Evolutionary conservation across 768 basidiomycete genomes (phyloP).

Genomic region (Russula griseocarnosa): DNA sequence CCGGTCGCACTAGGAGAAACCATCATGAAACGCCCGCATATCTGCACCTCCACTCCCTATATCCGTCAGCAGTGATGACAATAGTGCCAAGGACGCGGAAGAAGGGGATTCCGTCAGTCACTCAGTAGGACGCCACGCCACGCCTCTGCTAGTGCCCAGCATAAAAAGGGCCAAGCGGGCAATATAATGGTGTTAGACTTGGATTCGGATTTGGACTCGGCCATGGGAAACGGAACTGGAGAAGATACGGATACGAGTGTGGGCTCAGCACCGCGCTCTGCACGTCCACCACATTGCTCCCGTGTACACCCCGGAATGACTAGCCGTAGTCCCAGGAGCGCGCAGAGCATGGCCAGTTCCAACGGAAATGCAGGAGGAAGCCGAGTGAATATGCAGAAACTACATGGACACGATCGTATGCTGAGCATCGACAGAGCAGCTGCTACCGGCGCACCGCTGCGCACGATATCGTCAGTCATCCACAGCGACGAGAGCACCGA

Average conservation of each 20-base stretch:
- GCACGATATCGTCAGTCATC: background rate
- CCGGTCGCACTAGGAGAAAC: conserved; percentile 77
- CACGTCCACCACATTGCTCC: conserved; percentile 5
- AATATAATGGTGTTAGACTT: conserved; percentile 32
- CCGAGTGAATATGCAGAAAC: conserved; percentile 30
- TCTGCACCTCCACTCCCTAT: conserved; percentile 29
- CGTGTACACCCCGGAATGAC: background rate
- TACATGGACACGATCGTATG: conserved; percentile 22
- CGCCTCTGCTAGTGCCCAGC: too few species aligned
- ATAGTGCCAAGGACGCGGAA: conserved; percentile 29
- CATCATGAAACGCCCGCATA: conserved; percentile 41
- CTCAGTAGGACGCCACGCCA: conserved; percentile 49
- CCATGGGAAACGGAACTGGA: conserved; percentile 16
- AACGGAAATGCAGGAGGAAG: background rate
- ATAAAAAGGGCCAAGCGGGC: background rate
- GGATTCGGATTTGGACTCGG: conserved; percentile 17
- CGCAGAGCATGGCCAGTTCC: background rate
- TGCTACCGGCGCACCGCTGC: background rate
- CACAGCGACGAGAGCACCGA: background rate
- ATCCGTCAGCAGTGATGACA: conserved; percentile 26
- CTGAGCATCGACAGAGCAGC: conserved; percentile 19
- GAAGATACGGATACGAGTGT: conserved; percentile 22
- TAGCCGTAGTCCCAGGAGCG: background rate
- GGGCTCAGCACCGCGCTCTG: background rate
- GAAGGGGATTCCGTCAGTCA: conserved; percentile 44